A percentile compares a stretch with the other conserved stretches of the same genome.
Evolutionary conservation across 1,284 basidiomycete genomes (phyloP).

Genomic region (Mycena sp.): DNA sequence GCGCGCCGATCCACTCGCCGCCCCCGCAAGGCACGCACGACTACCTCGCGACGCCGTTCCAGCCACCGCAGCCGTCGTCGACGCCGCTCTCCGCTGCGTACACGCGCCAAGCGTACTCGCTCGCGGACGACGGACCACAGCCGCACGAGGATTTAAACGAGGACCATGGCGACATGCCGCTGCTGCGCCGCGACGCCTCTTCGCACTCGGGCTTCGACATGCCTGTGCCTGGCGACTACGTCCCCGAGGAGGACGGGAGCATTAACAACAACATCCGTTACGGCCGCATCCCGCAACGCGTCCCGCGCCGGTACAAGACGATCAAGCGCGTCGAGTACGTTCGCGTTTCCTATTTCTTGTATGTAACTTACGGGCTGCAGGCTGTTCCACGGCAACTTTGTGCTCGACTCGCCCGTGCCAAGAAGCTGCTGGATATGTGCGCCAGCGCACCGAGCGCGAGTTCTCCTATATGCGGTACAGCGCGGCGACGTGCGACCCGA

Average conservation of each 20-base stretch:
- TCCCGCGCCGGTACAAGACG: slow-evolving; percentile 89
- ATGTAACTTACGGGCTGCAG: slow-evolving; percentile 41
- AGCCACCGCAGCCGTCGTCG: slow-evolving; percentile 32
- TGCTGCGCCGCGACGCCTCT: slow-evolving; percentile 59
- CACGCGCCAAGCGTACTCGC: slow-evolving; percentile 41
- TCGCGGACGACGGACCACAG: slow-evolving; percentile 39
- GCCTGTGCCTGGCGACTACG: slow-evolving; percentile 56
- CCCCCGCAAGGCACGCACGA: slow-evolving; percentile 31
- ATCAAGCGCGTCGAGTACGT: slow-evolving; percentile 87
- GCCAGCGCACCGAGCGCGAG: slow-evolving; percentile 83
- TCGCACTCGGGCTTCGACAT: slow-evolving; percentile 33
- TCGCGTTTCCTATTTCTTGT: slow-evolving; percentile 3
- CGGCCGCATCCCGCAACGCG: slow-evolving; percentile 86
- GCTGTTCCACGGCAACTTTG: slow-evolving; percentile 92
- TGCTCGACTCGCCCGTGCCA: slow-evolving; percentile 89
- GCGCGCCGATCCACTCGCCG: slow-evolving; percentile 32
- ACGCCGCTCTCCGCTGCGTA: slow-evolving; percentile 42
- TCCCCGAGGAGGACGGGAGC: slow-evolving; percentile 50
- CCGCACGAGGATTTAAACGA: slow-evolving; percentile 44
- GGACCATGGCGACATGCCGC: slow-evolving; percentile 71
- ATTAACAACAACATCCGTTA: slow-evolving; percentile 74
- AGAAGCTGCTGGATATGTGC: slow-evolving; percentile 86
- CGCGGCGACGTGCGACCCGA: slow-evolving; percentile 93
- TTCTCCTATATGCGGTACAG: slow-evolving; percentile 96
- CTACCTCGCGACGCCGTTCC: slow-evolving; percentile 40